Evolutionary conservation across 106 monocot species (phyloP).

Genomic region (Acorus calamus): DNA sequence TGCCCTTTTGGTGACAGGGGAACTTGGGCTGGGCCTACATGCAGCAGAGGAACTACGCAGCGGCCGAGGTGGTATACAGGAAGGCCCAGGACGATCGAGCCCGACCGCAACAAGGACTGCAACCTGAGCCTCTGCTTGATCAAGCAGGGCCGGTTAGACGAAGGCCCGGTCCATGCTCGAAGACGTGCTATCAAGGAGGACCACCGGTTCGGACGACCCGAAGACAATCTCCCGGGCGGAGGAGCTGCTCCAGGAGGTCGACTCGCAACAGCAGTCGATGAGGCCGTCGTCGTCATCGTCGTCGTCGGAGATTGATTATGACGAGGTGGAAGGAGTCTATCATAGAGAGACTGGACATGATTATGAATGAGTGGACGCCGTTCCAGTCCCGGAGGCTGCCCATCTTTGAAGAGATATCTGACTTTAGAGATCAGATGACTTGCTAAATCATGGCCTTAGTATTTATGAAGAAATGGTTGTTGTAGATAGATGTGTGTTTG

Average conservation of each 20-base stretch:
- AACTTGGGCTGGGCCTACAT: constrained; percentile 92
- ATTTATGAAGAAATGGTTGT: too few relatives aligned
- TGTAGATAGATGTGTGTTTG: too few relatives aligned
- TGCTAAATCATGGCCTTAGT: constrained; percentile 17
- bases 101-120: constrained; percentile 76
- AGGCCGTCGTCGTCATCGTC: background rate
- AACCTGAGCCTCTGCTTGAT: constrained; percentile 65
- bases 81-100: constrained; percentile 62
- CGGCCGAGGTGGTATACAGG: constrained; percentile 63
- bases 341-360: constrained; percentile 25
- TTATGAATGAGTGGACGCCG: constrained; percentile 32
- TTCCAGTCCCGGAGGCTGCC: constrained; percentile 37
- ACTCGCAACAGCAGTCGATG: background rate
- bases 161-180: constrained; percentile 30
- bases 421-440: constrained; percentile 42
- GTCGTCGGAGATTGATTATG: background rate
- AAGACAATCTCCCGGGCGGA: constrained; percentile 35
- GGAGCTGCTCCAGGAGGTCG: constrained; percentile 45
- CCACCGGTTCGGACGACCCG: constrained; percentile 22
- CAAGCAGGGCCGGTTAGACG: constrained; percentile 34
- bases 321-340: constrained; percentile 18
- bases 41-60: constrained; percentile 48
- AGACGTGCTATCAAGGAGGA: constrained; percentile 25
- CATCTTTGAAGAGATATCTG: constrained; percentile 56
- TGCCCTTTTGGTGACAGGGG: constrained; percentile 10